Conservation (phyloP, 1,284 basidiomycete genomes). For the Trichosporon ovoides region DNA sequence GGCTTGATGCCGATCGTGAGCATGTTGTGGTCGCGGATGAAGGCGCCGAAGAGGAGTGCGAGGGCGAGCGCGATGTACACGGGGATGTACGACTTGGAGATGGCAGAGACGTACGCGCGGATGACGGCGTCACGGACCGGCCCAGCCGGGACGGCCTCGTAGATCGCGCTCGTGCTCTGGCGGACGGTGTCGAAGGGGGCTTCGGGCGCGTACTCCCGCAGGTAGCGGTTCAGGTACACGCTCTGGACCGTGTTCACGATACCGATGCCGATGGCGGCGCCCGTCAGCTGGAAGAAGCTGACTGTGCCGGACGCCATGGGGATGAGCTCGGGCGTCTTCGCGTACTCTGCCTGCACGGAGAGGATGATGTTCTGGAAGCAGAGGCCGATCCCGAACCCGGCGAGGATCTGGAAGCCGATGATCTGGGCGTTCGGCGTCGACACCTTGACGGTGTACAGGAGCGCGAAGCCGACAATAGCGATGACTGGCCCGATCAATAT, state of each 20-base stretch:
- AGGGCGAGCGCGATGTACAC: conserved; percentile 48
- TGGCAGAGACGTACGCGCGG: conserved; percentile 50
- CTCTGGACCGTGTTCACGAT: conserved; percentile 50
- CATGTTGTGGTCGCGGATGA: conserved; percentile 49
- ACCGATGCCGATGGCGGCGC: conserved; percentile 49
- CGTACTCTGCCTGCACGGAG: conserved; percentile 51
- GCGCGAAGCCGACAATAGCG: conserved; percentile 49
- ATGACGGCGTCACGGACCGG: conserved; percentile 44
- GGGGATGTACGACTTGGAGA: conserved; percentile 49
- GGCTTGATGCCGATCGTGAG: conserved; percentile 31
- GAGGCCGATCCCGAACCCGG: conserved; percentile 45
- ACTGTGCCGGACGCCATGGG: conserved; percentile 45
- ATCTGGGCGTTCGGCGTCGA: conserved; percentile 42
- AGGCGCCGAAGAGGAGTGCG: conserved; percentile 40
- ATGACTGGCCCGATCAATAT: conserved; percentile 39
- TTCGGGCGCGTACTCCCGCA: conserved; percentile 30
- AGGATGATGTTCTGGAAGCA: conserved; percentile 46
- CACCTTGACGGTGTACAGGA: conserved; percentile 51
- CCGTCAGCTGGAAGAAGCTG: conserved; percentile 50
- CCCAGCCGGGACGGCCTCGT: conserved; percentile 28
- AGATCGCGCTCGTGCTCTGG: conserved; percentile 35
- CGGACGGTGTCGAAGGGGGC: conserved; percentile 40
- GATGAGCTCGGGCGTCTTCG: conserved; percentile 30
- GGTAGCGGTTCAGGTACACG: conserved; percentile 36
- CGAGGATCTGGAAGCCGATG: conserved; percentile 52